Evolutionary conservation across 805 yeast genomes (phyloP), one percentile per base, ranked within the genome.

Genomic region (Zygoascus bituminiphila): DNA sequence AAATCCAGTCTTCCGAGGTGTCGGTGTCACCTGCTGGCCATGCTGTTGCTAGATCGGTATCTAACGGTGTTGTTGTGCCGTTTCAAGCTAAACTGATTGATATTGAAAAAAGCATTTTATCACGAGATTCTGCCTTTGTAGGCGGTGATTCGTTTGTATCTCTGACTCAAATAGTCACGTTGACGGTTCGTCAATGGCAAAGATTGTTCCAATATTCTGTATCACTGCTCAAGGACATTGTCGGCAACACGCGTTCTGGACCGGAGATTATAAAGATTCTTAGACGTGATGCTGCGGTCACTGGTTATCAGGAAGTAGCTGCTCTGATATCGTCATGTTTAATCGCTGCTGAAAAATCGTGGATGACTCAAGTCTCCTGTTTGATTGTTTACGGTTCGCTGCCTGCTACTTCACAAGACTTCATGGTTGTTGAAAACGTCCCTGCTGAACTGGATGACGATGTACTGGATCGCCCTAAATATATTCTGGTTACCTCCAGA

Each of bases 321-420:
- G 47, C 8, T 17, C 43, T 48, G 33, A 49, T 49, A 9, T 44
- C 44, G 5, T 33, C 44, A 9, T 53, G 58, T 15, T 15, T 56
- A 8, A 31, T 38, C 4, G 50, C 50, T 9, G 51, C 54, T 21
- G 53, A 57, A 21, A 39, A 40, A n/a, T 31, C 47, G 17, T 56
- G 59, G 59, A 37, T 56, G 24, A 36, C 43, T 10, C 57, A 53
- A 25, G 37, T 56, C 9, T 26, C 50, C 38, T 19, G 53, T 15
- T 56, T 58, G 61, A 41, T 53, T 6, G 36, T 56, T 4, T 57
- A 54, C 39, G 61, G 59, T 2, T 44, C 52, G 23, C 40, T 54
- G 19, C n/a, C 26, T 12, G 10, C 33, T 5, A 29, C 15, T 15
- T 15, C n/a, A 15, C 41, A 44, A 15, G 59, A 51, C 31, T 54